phyloP scores from a whole-genome alignment of 352 stramenopile genomes.

The Phytophthora hybrid region DNA sequence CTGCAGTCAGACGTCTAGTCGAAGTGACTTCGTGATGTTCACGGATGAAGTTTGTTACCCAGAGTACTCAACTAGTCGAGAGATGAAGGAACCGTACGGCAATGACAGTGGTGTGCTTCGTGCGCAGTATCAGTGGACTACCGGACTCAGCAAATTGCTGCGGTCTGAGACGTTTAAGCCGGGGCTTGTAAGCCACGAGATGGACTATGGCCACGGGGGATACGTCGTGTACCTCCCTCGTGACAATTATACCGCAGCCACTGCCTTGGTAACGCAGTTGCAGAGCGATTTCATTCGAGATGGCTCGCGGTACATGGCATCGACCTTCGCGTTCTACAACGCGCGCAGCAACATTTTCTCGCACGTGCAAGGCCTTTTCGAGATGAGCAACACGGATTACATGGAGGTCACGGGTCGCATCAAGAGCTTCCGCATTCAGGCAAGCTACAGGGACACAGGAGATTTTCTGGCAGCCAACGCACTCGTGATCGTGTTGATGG shows the following conservation, averaged over 20 bases:
- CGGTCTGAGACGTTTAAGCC: slow-evolving; percentile 80
- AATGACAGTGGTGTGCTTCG: slow-evolving; percentile 42
- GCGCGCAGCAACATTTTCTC: slow-evolving; percentile 82
- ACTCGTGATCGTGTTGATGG: slow-evolving; percentile 68
- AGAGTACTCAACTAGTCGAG: slow-evolving; percentile 51
- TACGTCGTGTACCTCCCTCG: slow-evolving; percentile 77
- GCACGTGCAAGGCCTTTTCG: slow-evolving; percentile 72
- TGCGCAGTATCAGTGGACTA: slow-evolving; percentile 56
- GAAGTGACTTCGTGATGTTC: slow-evolving; percentile 74
- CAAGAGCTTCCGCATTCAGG: slow-evolving; percentile 77
- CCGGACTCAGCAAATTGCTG: slow-evolving; percentile 48
- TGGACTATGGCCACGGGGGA: slow-evolving; percentile 79
- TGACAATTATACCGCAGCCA: slow-evolving; percentile 68
- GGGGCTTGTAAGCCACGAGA: slow-evolving; percentile 67
- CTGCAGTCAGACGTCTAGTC: slow-evolving; percentile 51
- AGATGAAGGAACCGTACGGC: slow-evolving; percentile 65
- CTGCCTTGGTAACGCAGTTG: slow-evolving; percentile 53
- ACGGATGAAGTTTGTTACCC: slow-evolving; percentile 76
- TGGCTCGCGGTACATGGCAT: slow-evolving; percentile 65
- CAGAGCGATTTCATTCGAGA: slow-evolving; percentile 71
- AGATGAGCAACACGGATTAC: slow-evolving; percentile 84
- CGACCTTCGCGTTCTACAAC: slow-evolving; percentile 80
- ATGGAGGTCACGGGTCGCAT: slow-evolving; percentile 75
- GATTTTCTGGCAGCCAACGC: slow-evolving; percentile 62
- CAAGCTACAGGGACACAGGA: slow-evolving; percentile 52